phyloP scores from a whole-genome alignment of 495 filamentous ascomycete species.

The Neurospora sp. region DNA sequence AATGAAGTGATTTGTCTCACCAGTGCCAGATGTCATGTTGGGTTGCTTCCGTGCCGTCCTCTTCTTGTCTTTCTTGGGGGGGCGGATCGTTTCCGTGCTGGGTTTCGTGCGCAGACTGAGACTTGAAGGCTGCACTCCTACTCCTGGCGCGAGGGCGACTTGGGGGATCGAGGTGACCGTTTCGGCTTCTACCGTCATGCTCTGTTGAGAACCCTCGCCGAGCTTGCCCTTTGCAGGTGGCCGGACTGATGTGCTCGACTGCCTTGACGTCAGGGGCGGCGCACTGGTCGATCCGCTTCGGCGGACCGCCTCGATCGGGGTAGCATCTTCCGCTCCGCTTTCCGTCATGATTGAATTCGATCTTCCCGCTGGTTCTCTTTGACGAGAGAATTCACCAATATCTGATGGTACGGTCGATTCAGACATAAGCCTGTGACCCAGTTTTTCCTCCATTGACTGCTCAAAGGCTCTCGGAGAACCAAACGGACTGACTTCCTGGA shows the following conservation, averaged over 20 bases:
- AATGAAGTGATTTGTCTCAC: slow-evolving; percentile 41
- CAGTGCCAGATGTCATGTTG: slow-evolving; percentile 57
- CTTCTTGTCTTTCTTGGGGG: slow-evolving; percentile 86
- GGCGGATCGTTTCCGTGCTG: slow-evolving; percentile 87
- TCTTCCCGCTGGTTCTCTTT: slow-evolving; percentile 22
- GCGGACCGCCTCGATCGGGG: slow-evolving; percentile 20
- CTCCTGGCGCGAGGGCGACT: slow-evolving; percentile 62
- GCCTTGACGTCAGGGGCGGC: slow-evolving; percentile 31
- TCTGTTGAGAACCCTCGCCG: slow-evolving; percentile 66
- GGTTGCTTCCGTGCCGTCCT: slow-evolving; percentile 63
- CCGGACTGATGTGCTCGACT: slow-evolving; percentile 34
- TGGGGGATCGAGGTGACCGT: slow-evolving; percentile 88
- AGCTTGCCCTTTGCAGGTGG: slow-evolving; percentile 44
- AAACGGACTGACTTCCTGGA: slow-evolving; percentile 81
- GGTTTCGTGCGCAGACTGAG: slow-evolving; percentile 77
- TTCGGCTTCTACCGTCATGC: slow-evolving; percentile 98
- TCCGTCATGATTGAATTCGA: slow-evolving; percentile 35
- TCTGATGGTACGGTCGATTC: slow-evolving; percentile 28
- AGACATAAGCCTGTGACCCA: slow-evolving; percentile 37
- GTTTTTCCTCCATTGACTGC: slow-evolving; percentile 36
- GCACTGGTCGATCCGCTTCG: slow-evolving; percentile 22
- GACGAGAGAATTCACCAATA: slow-evolving; percentile 20
- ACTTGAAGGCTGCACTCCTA: slow-evolving; percentile 51
- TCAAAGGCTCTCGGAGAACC: slow-evolving; percentile 53
- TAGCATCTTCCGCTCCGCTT: slow-evolving; percentile 42